Evolutionary conservation across 2,329 filamentous ascomycete genomes (phyloP), one percentile per base, ranked within the genome.

Genomic region (Alternaria gansuensis): DNA sequence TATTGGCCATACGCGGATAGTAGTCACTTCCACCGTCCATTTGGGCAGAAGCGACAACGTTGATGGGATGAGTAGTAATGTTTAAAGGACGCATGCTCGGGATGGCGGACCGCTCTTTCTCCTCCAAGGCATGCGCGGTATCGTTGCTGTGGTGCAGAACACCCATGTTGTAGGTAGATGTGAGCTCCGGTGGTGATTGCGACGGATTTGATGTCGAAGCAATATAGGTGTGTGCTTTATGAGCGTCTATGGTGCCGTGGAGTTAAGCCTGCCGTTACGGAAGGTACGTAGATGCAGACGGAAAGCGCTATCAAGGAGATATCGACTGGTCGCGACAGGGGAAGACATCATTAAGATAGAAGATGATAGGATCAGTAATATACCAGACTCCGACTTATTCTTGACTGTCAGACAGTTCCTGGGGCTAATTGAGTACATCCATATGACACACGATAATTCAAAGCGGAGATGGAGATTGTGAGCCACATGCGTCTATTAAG

Each of bases 21-120:
- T 55, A 29, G 46, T 66, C 54, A 14, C 36, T 26, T 26, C 54
- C 40, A 5, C 63, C 63, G 33, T 70, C 61, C 13, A 60, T 4
- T 34, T 62, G 63, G 13, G 59, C 14, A n/a, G 49, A 24, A 26
- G 28, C 9, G 21, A 39, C 5, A 26, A 9, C 4, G 37, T 46
- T 48, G n/a, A 11, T 28, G 6, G 45, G 9, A 11, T 40, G 46
- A 14, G 8, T 17, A 4, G 17, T 41, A 28, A 13, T 10, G 28
- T 28, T 24, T 14, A 21, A 6, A 3, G 31, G 10, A 14, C 9
- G 14, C 41, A 2, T 29, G 29, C 23, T n/a, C 23, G 24, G 23
- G n/a, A 31, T 28, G n/a, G 9, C 10, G 9, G 4, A 5, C 4
- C 23, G 21, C 5, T 14, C 34, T 3, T 21, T 36, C 11, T 29